phyloP scores from a whole-genome alignment of 1,284 basidiomycete species.

The Sparassis latifolia region DNA sequence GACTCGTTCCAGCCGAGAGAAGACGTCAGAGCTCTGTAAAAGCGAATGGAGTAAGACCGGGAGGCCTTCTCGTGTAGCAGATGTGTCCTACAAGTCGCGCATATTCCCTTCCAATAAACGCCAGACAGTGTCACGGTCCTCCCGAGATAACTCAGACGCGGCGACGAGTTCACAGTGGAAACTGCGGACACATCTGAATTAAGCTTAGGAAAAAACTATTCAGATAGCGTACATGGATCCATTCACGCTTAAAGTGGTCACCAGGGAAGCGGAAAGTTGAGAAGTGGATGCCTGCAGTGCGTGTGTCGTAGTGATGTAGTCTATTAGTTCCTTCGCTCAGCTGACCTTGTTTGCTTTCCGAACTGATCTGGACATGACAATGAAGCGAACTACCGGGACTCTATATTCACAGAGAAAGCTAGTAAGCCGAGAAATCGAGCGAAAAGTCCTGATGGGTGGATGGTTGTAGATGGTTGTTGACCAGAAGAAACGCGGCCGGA shows the following conservation, averaged over 20 bases:
- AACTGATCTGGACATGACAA: slow-evolving; percentile 1
- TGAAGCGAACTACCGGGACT: too few species aligned
- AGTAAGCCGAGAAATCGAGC: too few species aligned
- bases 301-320: neutral
- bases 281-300: slow-evolving; percentile 7
- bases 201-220: slow-evolving; percentile 1
- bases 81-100: slow-evolving; percentile 36
- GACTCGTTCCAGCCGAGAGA: slow-evolving; percentile 64
- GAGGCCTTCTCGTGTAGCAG: neutral
- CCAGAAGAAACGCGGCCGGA: too few species aligned
- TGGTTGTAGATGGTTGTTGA: too few species aligned
- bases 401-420: too few species aligned
- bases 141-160: slow-evolving; percentile 32
- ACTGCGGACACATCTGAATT: neutral
- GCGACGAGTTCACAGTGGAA: slow-evolving; percentile 17
- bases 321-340: neutral
- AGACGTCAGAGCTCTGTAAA: slow-evolving; percentile 42
- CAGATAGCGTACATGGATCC: slow-evolving; percentile 13
- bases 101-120: slow-evolving; percentile 51
- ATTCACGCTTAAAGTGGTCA: neutral
- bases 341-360: slow-evolving; percentile 8
- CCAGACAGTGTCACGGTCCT: slow-evolving; percentile 44
- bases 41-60: neutral
- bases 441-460: too few species aligned
- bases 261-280: slow-evolving; percentile 5